Percentiles rank a stretch among this genome's conserved stretches.
These are phyloP conservation scores for Backusella parvicylindrica DNA, from an alignment of 192 early-diverging fungal species.

Conservation along the genomic window DNA sequence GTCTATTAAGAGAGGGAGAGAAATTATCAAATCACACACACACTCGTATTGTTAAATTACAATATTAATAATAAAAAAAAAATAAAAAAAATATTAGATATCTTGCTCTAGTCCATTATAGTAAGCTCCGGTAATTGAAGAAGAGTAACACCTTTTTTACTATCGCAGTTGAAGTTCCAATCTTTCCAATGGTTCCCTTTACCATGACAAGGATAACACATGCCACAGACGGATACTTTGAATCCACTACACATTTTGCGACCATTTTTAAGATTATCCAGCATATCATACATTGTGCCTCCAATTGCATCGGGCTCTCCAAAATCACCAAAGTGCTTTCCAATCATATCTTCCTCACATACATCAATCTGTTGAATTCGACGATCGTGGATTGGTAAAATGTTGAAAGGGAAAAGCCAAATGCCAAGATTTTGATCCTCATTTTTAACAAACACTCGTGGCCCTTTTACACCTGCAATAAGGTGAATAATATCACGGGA, in stretches of 20 bases:
- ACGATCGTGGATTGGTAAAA: conserved; percentile 53
- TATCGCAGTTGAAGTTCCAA: conserved; percentile 53
- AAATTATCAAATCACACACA: not conserved
- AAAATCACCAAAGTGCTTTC: conserved; percentile 54
- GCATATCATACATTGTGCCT: conserved; percentile 55
- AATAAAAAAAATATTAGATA: not conserved
- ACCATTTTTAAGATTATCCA: conserved; percentile 42
- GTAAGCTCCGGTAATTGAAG: conserved; percentile 23
- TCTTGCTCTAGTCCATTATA: conserved; percentile 2
- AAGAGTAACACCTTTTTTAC: conserved; percentile 49
- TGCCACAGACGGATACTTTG: conserved; percentile 44
- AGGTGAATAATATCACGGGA: conserved; percentile 53
- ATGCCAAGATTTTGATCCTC: conserved; percentile 61
- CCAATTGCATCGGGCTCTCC: conserved; percentile 24
- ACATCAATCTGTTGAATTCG: conserved; percentile 61
- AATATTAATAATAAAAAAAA: not conserved
- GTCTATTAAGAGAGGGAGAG: not conserved
- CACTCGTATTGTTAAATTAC: conserved; percentile 1
- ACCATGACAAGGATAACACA: conserved; percentile 54
- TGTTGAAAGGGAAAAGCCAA: conserved; percentile 58
- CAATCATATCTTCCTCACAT: conserved; percentile 63
- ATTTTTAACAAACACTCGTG: conserved; percentile 52
- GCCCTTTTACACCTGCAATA: conserved; percentile 45
- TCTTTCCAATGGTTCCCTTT: conserved; percentile 50
- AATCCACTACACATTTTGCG: conserved; percentile 51